Evolutionary conservation across 1,139 yeast genomes (phyloP), one percentile per base, ranked within the genome.

Genomic region (Debaryomyces subglobosus): DNA sequence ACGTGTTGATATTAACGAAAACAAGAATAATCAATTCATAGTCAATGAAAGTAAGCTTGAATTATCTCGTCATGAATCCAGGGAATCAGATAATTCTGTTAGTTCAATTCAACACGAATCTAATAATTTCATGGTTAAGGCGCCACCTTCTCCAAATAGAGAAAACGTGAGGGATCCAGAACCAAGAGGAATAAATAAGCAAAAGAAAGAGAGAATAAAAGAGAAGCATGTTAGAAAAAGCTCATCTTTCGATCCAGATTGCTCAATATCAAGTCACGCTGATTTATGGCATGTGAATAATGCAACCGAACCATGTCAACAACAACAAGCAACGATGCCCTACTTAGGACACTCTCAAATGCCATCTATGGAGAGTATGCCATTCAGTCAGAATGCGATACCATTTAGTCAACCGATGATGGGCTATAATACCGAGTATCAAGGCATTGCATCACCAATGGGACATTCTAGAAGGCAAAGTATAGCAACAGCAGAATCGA

Each of bases 31-130:
- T 4, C 20, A 18, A 18, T 18, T 18, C 20, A 18, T 3, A 18
- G 13, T 16, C 2, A 20, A 36, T 32, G 20, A 41, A 46, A 3
- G 49, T 43, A 39, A 10, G 4, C 8, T 13, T 16, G 41, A 40
- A 34, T 10, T 33, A 12, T 29, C 46, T 12, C 35, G 36, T 29
- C 21, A 63, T 13, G 58, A 55, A n/a, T 69, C 77, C 2, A 48
- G 61, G 1, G 59, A 67, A 2, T 71, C 77, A 2, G 54, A 63
- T 18, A 56, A 53, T 2, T 69, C 78, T 1, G 63, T 58, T 52
- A 64, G 68, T 49, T 73, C 78, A 2, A 67, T 74, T 51, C 74
- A 72, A 53, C 71, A 77, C 53, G 75, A 68, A 30, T 21, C 40
- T 12, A 20, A 24, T 12, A 37, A 43, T 21, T 43, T 43, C 25